Evolutionary conservation across 73 alveolate genomes (phyloP), one percentile per base, ranked within the genome.

Genomic region (Paramecium sonneborni): DNA sequence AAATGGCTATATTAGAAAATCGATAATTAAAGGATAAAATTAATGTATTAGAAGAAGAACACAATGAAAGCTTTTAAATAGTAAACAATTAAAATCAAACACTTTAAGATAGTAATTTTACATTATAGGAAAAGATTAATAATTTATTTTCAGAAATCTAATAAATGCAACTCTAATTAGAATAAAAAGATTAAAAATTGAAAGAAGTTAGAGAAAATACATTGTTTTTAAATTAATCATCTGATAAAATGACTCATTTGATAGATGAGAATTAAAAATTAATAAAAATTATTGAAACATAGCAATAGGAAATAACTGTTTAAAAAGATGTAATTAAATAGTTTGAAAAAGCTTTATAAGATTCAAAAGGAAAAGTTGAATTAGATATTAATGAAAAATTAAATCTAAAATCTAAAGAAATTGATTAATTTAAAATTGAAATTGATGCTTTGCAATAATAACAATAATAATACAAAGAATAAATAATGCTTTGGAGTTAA

Each of bases 251-350:
- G 46, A 8, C 38, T 24, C 38, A 76, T 38, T 41, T 76, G 12
- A 37, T 76, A 41, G 90, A 79, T 37, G 76, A 79, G 41, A 79
- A 79, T 79, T 43, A 39, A 14, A 79, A 79, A 11, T 34, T 79
- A 9, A 79, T 79, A 18, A 24, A 44, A 79, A 79, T 79, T 30
- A 44, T 79, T 0, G 26, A 79, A 23, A 79, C 90, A 6, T 44
- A 79, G 9, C 24, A 43, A 34, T 23, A 46, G 23, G 90, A 79
- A 43, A 79, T 39, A 18, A 21, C 11, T 37, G 14, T 41, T 7
- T 43, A 79, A 44, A 79, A 79, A 34, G 90, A 79, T 39, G 30
- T 79, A 4, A 79, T 79, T 23, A 23, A 79, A 79, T 12, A 79
- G 10, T 79, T 30, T 6, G 74, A 79, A 44, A 38, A 18, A 41